Conservation (phyloP, 495 filamentous ascomycete species). For the Jackrogersella multiformis region DNA sequence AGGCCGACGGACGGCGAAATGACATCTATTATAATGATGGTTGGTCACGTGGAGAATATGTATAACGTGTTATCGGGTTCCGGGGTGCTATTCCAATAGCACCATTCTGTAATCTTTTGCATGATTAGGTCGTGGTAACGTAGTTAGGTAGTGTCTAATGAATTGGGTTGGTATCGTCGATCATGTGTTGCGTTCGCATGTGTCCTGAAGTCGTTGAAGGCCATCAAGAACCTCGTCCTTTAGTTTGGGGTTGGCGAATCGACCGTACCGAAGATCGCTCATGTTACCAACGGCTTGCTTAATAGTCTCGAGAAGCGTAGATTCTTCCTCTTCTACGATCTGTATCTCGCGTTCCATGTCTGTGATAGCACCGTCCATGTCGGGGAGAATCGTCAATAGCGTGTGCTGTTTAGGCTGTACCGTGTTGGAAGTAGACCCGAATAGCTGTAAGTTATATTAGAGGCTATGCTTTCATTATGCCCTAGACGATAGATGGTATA, state of each 20-base stretch:
- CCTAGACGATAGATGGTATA: slow-evolving; percentile 48
- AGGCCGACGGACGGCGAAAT: background rate
- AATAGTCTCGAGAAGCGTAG: slow-evolving; percentile 66
- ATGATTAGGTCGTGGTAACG: slow-evolving; percentile 24
- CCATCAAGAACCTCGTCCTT: slow-evolving; percentile 70
- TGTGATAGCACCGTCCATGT: slow-evolving; percentile 71
- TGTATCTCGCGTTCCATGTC: slow-evolving; percentile 73
- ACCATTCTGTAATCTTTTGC: background rate
- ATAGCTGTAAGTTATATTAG: slow-evolving; percentile 60
- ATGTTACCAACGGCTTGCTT: slow-evolving; percentile 71
- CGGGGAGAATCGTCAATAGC: slow-evolving; percentile 68
- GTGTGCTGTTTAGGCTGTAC: slow-evolving; percentile 62
- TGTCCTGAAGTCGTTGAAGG: slow-evolving; percentile 67
- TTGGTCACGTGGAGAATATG: background rate
- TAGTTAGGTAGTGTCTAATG: slow-evolving; percentile 33
- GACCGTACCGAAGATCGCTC: slow-evolving; percentile 86
- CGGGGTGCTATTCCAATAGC: slow-evolving; percentile 3
- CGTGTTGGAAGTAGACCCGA: slow-evolving; percentile 63
- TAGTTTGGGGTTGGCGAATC: slow-evolving; percentile 67
- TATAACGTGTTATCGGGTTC: background rate
- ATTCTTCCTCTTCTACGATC: slow-evolving; percentile 70
- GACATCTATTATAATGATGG: background rate
- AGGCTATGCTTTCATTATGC: background rate
- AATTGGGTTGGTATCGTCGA: slow-evolving; percentile 17
- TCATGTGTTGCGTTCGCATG: slow-evolving; percentile 63